phyloP scores from a whole-genome alignment of 148 eudicot species.

The Chenopodium album region DNA sequence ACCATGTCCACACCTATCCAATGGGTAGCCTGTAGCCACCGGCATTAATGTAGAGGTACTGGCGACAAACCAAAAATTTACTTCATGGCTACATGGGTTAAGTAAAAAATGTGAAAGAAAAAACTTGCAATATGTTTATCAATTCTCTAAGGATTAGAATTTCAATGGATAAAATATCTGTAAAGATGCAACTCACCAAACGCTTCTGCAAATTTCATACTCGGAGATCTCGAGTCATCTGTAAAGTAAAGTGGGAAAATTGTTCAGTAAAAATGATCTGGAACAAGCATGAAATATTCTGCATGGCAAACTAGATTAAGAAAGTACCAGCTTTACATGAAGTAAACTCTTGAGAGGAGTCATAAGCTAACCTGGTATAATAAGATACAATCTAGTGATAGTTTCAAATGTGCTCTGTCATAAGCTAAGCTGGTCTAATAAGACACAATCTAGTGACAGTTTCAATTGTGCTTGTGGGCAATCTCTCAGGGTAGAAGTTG shows the following conservation, averaged over 20 bases:
- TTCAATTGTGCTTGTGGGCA: too few species aligned
- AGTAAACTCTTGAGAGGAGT: too few species aligned
- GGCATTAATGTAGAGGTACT: not conserved
- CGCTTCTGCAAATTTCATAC: slow-evolving; percentile 51
- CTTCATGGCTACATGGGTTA: not conserved
- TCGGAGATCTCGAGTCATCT: slow-evolving; percentile 75
- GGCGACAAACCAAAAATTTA: not conserved
- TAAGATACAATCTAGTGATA: too few species aligned
- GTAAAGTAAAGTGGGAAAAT: slow-evolving; percentile 17
- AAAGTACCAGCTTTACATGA: too few species aligned
- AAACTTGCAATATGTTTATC: not conserved
- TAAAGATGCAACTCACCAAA: slow-evolving; percentile 53
- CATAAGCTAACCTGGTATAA: too few species aligned
- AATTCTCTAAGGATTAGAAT: not conserved
- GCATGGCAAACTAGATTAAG: not conserved
- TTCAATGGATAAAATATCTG: not conserved
- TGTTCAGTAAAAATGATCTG: slow-evolving; percentile 1
- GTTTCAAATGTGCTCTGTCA: too few species aligned
- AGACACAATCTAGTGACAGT: not conserved
- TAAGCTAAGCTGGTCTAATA: too few species aligned
- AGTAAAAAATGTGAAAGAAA: not conserved
- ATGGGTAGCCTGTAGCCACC: not conserved
- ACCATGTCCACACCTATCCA: too few species aligned
- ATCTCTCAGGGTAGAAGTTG: too few species aligned
- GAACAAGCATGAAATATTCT: slow-evolving; percentile 4